Percentiles rank a stretch among this genome's conserved stretches.
phyloP scores from a whole-genome alignment of 805 yeast species.

The Teunomyces barrocoloradensis region DNA sequence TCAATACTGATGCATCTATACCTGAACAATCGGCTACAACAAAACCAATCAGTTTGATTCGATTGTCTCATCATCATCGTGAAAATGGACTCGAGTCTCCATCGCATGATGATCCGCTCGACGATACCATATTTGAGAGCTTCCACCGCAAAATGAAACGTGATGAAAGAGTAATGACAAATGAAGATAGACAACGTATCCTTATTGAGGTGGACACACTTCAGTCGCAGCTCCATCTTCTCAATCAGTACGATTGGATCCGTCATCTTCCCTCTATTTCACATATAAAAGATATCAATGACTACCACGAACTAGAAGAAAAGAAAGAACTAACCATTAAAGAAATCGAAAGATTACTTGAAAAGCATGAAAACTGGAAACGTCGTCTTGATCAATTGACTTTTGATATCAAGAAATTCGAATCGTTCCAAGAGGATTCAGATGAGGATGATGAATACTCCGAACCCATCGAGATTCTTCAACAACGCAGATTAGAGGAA shows the following conservation, averaged over 20 bases:
- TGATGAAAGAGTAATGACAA: conserved; percentile 60
- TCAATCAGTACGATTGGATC: conserved; percentile 46
- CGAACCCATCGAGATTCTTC: conserved; percentile 22
- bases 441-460: conserved; percentile 26
- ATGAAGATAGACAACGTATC: conserved; percentile 52
- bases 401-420: conserved; percentile 20
- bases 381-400: conserved; percentile 26
- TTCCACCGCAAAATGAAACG: conserved; percentile 61
- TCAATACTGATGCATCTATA: conserved; percentile 11
- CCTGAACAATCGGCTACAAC: conserved; percentile 6
- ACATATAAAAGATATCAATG: conserved; percentile 44
- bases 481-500: conserved; percentile 19
- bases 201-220: conserved; percentile 57
- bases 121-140: conserved; percentile 40
- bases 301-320: conserved; percentile 47
- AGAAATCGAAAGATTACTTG: conserved; percentile 41
- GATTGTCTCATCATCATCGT: not conserved
- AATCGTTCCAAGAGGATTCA: conserved; percentile 8
- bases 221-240: conserved; percentile 40
- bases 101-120: conserved; percentile 38
- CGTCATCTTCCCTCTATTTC: conserved; percentile 47
- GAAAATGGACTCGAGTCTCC: not conserved
- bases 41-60: conserved; percentile 9
- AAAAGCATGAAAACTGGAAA: conserved; percentile 40
- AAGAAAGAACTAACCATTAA: conserved; percentile 53